Percentiles rank a stretch among this genome's conserved stretches.
phyloP scores from a whole-genome alignment of 768 basidiomycete species.

The Mycena albidolilacea region DNA sequence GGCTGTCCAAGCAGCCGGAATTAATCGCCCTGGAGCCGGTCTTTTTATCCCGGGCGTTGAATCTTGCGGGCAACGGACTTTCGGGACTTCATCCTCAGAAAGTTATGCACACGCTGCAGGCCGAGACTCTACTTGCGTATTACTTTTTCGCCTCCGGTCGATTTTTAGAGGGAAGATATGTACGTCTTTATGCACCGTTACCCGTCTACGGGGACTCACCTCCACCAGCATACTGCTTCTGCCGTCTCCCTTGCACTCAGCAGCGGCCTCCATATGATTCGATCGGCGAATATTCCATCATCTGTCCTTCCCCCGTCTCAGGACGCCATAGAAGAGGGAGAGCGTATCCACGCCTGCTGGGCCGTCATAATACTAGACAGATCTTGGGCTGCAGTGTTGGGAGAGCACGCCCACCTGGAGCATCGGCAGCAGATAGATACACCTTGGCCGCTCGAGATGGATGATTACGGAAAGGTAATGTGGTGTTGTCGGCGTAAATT shows the following conservation, averaged over 20 bases:
- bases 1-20: slow-evolving; percentile 46
- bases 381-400: slow-evolving; percentile 57
- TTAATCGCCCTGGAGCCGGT: slow-evolving; percentile 48
- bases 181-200: background rate
- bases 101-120: slow-evolving; percentile 64
- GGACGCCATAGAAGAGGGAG: slow-evolving; percentile 54
- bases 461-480: slow-evolving; percentile 52
- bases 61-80: slow-evolving; percentile 54
- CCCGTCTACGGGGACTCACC: background rate
- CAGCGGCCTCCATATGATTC: slow-evolving; percentile 56
- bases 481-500: background rate
- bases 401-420: slow-evolving; percentile 45
- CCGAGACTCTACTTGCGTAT: slow-evolving; percentile 68
- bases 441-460: slow-evolving; percentile 56
- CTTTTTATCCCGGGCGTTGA: slow-evolving; percentile 60
- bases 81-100: slow-evolving; percentile 56
- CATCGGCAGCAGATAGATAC: slow-evolving; percentile 43
- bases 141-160: slow-evolving; percentile 70
- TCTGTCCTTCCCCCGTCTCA: slow-evolving; percentile 45
- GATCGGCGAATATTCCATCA: slow-evolving; percentile 44
- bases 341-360: slow-evolving; percentile 56
- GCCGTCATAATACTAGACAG: slow-evolving; percentile 53
- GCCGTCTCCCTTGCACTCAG: slow-evolving; percentile 53
- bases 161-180: slow-evolving; percentile 59
- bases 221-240: slow-evolving; percentile 48